Evolutionary conservation across 805 yeast genomes (phyloP), one percentile per base, ranked within the genome.

Genomic region (Barnettozyma wickerhamii): DNA sequence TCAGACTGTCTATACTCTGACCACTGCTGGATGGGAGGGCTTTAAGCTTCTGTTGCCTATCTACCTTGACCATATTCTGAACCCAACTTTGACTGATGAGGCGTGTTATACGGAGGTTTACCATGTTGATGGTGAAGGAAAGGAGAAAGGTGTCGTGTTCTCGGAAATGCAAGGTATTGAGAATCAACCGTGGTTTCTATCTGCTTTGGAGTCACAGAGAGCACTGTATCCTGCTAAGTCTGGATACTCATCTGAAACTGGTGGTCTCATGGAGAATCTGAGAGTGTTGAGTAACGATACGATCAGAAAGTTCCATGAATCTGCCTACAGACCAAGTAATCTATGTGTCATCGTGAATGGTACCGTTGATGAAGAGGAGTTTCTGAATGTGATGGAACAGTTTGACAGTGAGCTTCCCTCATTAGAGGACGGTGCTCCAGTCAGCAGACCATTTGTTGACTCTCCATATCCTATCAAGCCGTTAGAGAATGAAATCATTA

Each of bases 91-190:
- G 38, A 83, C 95, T 1, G 95, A 89, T 56, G 86, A 80, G 38
- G 95, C 95, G 0, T 93, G 95, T 53, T 66, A 82, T 39, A 93
- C 99, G 1, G 99, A 93, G 59, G 98, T 93, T 7, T 87, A 87
- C 59, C 98, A 93, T 59, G 76, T 93, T 34, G 98, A 93, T 59
- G 96, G 95, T 2, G 73, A 77, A 7, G 95, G 85, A 24, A 79
- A 83, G 49, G 99, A 93, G 52, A 88, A 88, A 59, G 99, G 99
- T 52, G 99, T 93, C 23, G 98, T 93, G 4, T 93, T 84, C 59
- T 83, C 95, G 39, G 99, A 93, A 64, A 93, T 93, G 98, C 96
- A 87, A 56, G 97, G 89, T 20, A 80, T 84, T 42, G 95, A 89
- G 60, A 77, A 77, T 52, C 85, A 83, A 47, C 74, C 90, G 13